Conservation (phyloP, 2,329 filamentous ascomycete genomes). For the Trichoderma asperellum region DNA sequence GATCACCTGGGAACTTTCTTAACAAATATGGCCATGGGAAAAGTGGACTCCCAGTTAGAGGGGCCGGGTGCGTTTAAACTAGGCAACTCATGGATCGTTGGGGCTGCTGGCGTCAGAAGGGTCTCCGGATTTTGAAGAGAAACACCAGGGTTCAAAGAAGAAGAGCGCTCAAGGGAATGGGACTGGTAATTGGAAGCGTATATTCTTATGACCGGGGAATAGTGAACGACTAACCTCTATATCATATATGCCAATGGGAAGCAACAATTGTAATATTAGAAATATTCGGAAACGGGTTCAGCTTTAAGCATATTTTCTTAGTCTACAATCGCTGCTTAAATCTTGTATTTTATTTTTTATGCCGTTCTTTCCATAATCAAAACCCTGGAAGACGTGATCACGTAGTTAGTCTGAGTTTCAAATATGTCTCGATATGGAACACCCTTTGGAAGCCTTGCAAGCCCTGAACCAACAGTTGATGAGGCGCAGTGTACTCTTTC, state of each 20-base stretch:
- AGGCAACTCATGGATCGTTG: slow-evolving; percentile 43
- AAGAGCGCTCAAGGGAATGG: not conserved
- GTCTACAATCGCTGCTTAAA: not conserved
- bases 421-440: not conserved
- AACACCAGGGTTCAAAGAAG: not conserved
- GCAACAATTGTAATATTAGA: not conserved
- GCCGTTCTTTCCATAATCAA: not conserved
- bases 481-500: not conserved
- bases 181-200: not conserved
- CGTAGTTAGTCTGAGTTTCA: not conserved
- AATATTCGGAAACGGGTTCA: not conserved
- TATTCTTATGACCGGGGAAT: too few species aligned
- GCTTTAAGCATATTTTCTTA: not conserved
- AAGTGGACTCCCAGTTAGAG: slow-evolving; percentile 35
- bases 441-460: too few species aligned
- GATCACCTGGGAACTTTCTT: slow-evolving; percentile 49
- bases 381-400: not conserved
- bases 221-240: not conserved
- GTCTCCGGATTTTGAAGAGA: slow-evolving; percentile 38
- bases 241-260: not conserved
- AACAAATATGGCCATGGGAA: slow-evolving; percentile 51
- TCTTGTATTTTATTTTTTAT: not conserved
- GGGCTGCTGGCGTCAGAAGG: slow-evolving; percentile 43
- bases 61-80: slow-evolving; percentile 41
- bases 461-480: not conserved